phyloP scores from a whole-genome alignment of 106 monocot species.

The Ottelia alismoides region DNA sequence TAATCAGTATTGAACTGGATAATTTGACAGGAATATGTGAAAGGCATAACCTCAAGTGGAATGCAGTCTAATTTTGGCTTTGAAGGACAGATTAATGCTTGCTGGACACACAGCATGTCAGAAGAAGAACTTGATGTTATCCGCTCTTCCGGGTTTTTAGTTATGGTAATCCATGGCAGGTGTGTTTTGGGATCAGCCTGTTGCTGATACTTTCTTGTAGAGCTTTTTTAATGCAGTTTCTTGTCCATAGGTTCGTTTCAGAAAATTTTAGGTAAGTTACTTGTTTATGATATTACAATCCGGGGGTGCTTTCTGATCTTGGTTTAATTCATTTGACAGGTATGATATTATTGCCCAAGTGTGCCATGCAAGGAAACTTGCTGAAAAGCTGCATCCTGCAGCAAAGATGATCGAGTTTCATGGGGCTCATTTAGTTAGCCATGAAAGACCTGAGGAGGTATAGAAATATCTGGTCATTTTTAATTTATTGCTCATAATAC shows the following conservation, averaged over 20 bases:
- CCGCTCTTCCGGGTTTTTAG: constrained; percentile 51
- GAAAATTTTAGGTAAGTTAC: no score
- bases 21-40: constrained; percentile 63
- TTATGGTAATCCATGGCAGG: constrained; percentile 91
- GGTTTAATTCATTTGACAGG: constrained; percentile 27
- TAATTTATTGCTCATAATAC: no score
- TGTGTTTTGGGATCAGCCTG: constrained; percentile 5
- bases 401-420: no score
- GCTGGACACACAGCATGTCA: constrained; percentile 76
- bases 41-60: constrained; percentile 63
- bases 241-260: no score
- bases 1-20: no score
- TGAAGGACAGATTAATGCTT: constrained; percentile 87
- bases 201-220: no score
- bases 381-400: constrained; percentile 53
- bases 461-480: no score
- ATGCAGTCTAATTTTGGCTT: constrained; percentile 86
- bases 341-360: constrained; percentile 84
- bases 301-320: no score
- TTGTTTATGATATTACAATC: no score
- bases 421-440: constrained; percentile 86
- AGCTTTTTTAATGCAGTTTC: no score
- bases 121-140: constrained; percentile 58
- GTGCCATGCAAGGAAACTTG: constrained; percentile 52
- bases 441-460: constrained; percentile 93